Conservation (phyloP, 169 alveolate species). For the Eimeria tenella region DNA sequence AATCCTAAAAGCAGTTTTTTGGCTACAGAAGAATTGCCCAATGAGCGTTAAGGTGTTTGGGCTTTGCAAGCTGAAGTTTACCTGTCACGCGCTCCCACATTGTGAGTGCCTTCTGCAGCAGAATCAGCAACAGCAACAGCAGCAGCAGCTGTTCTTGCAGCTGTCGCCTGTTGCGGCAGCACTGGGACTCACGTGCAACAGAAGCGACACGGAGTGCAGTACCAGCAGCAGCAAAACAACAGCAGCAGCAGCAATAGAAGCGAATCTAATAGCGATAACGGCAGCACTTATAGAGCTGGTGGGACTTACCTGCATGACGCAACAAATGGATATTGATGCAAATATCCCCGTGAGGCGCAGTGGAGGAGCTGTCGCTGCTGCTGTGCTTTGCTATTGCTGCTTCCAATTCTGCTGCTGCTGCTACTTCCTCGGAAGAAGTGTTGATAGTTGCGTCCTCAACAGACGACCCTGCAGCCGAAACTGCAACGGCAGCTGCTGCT, state of each 20-base stretch:
- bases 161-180: neutral
- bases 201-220: neutral
- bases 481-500: neutral
- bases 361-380: neutral
- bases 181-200: neutral
- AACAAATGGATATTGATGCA: neutral
- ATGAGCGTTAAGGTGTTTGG: neutral
- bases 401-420: neutral
- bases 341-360: neutral
- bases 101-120: slow-evolving; percentile 30
- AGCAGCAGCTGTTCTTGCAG: neutral
- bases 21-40: neutral
- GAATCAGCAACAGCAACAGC: neutral
- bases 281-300: neutral
- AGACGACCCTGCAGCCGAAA: too few species aligned
- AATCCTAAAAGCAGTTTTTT: neutral
- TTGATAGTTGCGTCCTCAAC: too few species aligned
- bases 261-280: neutral
- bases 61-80: neutral
- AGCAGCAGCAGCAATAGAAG: neutral
- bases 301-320: neutral
- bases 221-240: neutral
- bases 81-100: slow-evolving; percentile 9
- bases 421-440: too few species aligned
- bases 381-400: neutral